A percentile compares a stretch with the other conserved stretches of the same genome.
Evolutionary conservation across 192 early-diverging fungal genomes (phyloP).

Genomic region (Backusella psychrophila): DNA sequence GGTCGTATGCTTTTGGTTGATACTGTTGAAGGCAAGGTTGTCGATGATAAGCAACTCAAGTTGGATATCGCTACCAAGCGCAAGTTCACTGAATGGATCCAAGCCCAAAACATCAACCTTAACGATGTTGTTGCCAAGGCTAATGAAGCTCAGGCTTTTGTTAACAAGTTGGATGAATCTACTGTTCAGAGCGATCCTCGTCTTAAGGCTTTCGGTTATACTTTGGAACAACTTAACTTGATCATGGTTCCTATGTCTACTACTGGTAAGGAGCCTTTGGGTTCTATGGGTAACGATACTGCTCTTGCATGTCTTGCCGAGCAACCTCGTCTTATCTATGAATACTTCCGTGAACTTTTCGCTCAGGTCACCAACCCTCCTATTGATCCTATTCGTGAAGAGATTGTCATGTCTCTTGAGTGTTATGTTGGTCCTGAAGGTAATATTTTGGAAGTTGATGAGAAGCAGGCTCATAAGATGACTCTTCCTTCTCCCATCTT

Average conservation of each 20-base stretch:
- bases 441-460: slow-evolving; percentile 86
- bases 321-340: slow-evolving; percentile 87
- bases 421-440: slow-evolving; percentile 95
- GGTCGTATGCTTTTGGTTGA: slow-evolving; percentile 98
- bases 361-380: slow-evolving; percentile 99
- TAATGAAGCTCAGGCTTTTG: slow-evolving; percentile 23
- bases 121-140: slow-evolving; percentile 51
- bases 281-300: slow-evolving; percentile 98
- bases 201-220: slow-evolving; percentile 86
- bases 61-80: slow-evolving; percentile 62
- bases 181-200: slow-evolving; percentile 75
- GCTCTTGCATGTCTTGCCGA: slow-evolving; percentile 90
- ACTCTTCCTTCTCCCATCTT: slow-evolving; percentile 86
- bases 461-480: slow-evolving; percentile 76
- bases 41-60: slow-evolving; percentile 91
- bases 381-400: slow-evolving; percentile 98
- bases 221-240: slow-evolving; percentile 89
- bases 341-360: slow-evolving; percentile 97
- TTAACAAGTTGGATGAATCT: slow-evolving; percentile 53
- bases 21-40: slow-evolving; percentile 83
- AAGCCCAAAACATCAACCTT: slow-evolving; percentile 76
- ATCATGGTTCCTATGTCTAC: slow-evolving; percentile 83
- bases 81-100: slow-evolving; percentile 86
- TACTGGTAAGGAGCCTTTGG: slow-evolving; percentile 94
- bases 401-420: slow-evolving; percentile 95